phyloP scores from a whole-genome alignment of 2,329 filamentous ascomycete species.

The Blumeriella jaapii region DNA sequence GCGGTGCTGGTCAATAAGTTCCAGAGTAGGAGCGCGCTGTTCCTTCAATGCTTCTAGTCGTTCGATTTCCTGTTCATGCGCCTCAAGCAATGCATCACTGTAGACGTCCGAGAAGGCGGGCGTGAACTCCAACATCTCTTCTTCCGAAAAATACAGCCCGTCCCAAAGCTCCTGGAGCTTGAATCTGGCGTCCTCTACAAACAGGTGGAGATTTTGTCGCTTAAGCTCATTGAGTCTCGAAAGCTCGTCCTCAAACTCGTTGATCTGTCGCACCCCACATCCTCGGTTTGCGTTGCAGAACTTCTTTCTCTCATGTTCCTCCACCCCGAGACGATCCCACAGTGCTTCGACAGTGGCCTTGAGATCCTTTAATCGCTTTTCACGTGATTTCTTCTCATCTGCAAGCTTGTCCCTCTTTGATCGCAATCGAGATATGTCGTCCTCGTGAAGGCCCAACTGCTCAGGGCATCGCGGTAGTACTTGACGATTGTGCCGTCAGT shows the following conservation, averaged over 20 bases:
- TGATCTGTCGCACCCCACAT: constrained; percentile 82
- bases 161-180: constrained; percentile 95
- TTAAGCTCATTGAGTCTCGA: constrained; percentile 82
- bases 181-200: constrained; percentile 86
- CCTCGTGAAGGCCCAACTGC: constrained; percentile 82
- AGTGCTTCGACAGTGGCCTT: constrained; percentile 68
- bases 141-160: constrained; percentile 83
- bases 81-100: constrained; percentile 87
- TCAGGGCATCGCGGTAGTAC: constrained; percentile 85
- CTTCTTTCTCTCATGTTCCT: constrained; percentile 68
- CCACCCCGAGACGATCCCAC: constrained; percentile 79
- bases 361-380: constrained; percentile 64
- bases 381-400: constrained; percentile 79
- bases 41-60: constrained; percentile 73
- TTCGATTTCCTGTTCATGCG: constrained; percentile 83
- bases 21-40: constrained; percentile 74
- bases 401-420: constrained; percentile 68
- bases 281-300: constrained; percentile 85
- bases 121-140: constrained; percentile 97
- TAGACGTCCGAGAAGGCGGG: constrained; percentile 96
- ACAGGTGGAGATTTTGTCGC: constrained; percentile 85
- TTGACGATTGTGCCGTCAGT: constrained; percentile 82
- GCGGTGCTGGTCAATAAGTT: constrained; percentile 73
- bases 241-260: constrained; percentile 91
- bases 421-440: constrained; percentile 65